A percentile compares a stretch with the other conserved stretches of the same genome.
Evolutionary conservation across 495 filamentous ascomycete genomes (phyloP).

Genomic region (Neurospora sp.): DNA sequence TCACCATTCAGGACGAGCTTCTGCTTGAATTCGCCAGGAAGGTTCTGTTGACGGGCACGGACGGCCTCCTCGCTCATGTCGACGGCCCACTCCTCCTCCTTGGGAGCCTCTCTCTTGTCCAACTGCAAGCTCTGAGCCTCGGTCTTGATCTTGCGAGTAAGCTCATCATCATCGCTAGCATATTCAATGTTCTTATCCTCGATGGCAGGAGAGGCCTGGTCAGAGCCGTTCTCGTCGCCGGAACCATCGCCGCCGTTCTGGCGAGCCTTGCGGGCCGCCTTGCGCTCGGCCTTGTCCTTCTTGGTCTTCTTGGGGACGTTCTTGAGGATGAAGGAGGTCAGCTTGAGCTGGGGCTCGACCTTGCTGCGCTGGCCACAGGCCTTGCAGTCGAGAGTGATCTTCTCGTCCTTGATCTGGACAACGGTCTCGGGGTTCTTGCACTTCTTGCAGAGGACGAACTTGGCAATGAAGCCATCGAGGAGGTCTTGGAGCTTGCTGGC

Average conservation of each 20-base stretch:
- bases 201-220: constrained; percentile 58
- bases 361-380: constrained; percentile 88
- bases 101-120: constrained; percentile 40
- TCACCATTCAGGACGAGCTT: constrained; percentile 75
- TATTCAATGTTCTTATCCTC: constrained; percentile 56
- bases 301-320: constrained; percentile 83
- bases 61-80: constrained; percentile 93
- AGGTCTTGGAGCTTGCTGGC: constrained; percentile 94
- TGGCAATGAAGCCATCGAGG: constrained; percentile 94
- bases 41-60: constrained; percentile 81
- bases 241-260: constrained; percentile 64
- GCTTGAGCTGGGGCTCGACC: constrained; percentile 87
- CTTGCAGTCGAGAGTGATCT: constrained; percentile 92
- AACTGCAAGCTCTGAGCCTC: constrained; percentile 65
- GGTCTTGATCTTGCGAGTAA: constrained; percentile 80
- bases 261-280: constrained; percentile 75
- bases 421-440: constrained; percentile 99
- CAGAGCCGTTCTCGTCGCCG: constrained; percentile 58
- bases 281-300: constrained; percentile 89
- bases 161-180: constrained; percentile 82
- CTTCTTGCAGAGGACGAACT: constrained; percentile 97
- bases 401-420: constrained; percentile 83
- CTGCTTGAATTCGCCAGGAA: constrained; percentile 84
- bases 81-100: constrained; percentile 88
- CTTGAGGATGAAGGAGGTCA: constrained; percentile 95